Conservation (phyloP, 75 land plant species). For the Pinus tabuliformis region DNA sequence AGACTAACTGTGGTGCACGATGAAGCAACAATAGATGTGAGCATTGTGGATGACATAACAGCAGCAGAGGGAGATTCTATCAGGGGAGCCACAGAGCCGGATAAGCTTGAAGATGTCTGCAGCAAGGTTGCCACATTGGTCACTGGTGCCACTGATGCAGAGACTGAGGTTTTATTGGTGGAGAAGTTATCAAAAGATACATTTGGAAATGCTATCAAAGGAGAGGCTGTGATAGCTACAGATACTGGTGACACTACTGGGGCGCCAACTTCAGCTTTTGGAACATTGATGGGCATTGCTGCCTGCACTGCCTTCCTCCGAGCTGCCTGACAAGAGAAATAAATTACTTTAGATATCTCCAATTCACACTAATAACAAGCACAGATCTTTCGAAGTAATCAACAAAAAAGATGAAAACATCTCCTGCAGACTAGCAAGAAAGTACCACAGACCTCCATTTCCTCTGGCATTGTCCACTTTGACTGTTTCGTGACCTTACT, state of each 20-base stretch:
- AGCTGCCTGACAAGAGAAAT: constrained; percentile 52
- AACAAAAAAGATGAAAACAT: not conserved
- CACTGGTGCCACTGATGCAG: not conserved
- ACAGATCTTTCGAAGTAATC: not conserved
- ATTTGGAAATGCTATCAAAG: constrained; percentile 13
- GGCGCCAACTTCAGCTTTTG: constrained; percentile 4
- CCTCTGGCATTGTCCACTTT: constrained; percentile 95
- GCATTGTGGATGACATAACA: constrained; percentile 10
- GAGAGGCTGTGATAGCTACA: not conserved
- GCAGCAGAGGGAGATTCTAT: not conserved
- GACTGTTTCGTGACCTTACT: constrained; percentile 93
- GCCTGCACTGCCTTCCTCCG: constrained; percentile 66
- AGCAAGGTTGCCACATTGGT: not conserved
- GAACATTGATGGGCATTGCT: not conserved
- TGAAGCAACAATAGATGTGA: not conserved
- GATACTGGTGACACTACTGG: constrained; percentile 11
- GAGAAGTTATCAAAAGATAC: constrained; percentile 1
- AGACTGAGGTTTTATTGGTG: not conserved
- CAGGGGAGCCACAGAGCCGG: not conserved
- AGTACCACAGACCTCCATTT: constrained; percentile 62
- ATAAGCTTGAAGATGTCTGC: constrained; percentile 1
- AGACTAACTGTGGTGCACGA: not conserved
- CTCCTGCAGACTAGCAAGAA: not conserved
- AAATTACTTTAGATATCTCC: not conserved
- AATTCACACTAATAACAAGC: not conserved